Base-by-base conservation (phyloP, 352 stramenopile species). In the Globisporangium alternatum region DNA sequence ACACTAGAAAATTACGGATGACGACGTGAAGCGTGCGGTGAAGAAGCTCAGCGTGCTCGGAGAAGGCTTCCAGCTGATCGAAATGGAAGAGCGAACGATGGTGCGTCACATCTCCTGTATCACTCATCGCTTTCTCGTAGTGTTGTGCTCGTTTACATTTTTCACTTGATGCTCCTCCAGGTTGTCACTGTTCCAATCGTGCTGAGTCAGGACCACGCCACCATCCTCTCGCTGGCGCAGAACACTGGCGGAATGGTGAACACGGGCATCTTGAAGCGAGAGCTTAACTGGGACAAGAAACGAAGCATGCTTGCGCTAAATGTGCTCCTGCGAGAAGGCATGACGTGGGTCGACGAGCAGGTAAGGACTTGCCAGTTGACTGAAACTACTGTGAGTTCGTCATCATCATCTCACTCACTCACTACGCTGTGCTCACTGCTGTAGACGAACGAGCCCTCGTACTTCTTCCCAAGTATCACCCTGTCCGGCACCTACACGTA, bases 331-430 rank as follows among this genome's bases (percentile, higher is more conserved):
- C 76, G 86, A 30, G 90, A 98, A 72, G 95, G 96, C 53, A 99
- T 99, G 92, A 96, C 90, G 35, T 99, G 97, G 97, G 67, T 99
- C 31, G 97, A 99, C 72, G 82, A 96, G 35, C 80, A 97, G 81
- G 83, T 95, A 31, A 22, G 0, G 52, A 28, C n/a, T 7, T 33
- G 30, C 8, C 33, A 21, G 15, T 45, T 17, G 13, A 45, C 17
- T 45, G 19, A 28, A 51, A 25, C 41, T 19, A 25, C 51, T 47
- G 17, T 3, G 4, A 3, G 5, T 21, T 47, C 13, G 41, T 47
- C 19, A 48, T 22, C 17, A 48, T 2, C 43, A 22, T 48, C 43
- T 43, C 48, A 44, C 9, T 59, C 62, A 17, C 9, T 48, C 19
- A 22, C 17, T 7, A 22, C 5, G 9, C 43, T 22, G 17, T 22